phyloP scores from a whole-genome alignment of 768 basidiomycete species.

The Hygrophorus russula region DNA sequence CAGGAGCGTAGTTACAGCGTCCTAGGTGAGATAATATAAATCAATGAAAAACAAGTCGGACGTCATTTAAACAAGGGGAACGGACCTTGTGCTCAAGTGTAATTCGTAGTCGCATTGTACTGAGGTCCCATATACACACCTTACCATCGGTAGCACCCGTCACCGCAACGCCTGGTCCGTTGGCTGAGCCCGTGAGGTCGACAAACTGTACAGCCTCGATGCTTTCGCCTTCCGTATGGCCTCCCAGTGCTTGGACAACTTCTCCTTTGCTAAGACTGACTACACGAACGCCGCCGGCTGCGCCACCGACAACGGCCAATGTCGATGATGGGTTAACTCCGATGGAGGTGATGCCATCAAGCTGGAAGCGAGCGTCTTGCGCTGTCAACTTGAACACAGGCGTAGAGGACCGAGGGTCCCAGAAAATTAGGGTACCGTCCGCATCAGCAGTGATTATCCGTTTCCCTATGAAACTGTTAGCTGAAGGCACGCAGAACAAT shows the following conservation, averaged over 20 bases:
- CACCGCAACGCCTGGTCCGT: slow-evolving; percentile 54
- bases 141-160: slow-evolving; percentile 93
- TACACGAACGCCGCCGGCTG: slow-evolving; percentile 75
- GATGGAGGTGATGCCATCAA: slow-evolving; percentile 80
- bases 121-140: slow-evolving; percentile 89
- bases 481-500: not conserved
- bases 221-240: slow-evolving; percentile 80
- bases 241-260: slow-evolving; percentile 64
- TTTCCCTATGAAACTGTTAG: slow-evolving; percentile 44
- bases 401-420: slow-evolving; percentile 77
- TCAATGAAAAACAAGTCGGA: not conserved
- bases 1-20: slow-evolving; percentile 75
- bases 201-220: slow-evolving; percentile 82
- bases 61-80: slow-evolving; percentile 10
- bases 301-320: slow-evolving; percentile 84
- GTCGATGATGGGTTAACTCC: slow-evolving; percentile 81
- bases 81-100: slow-evolving; percentile 76
- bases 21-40: slow-evolving; percentile 31
- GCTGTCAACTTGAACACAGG: slow-evolving; percentile 76
- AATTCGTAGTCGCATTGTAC: slow-evolving; percentile 72
- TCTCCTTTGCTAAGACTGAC: slow-evolving; percentile 83
- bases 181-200: slow-evolving; percentile 49
- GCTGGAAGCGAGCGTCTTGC: slow-evolving; percentile 59
- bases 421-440: slow-evolving; percentile 73
- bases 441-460: slow-evolving; percentile 80